Percentiles rank a stretch among this genome's conserved stretches.
These are phyloP conservation scores for Torulaspora microellipsoides DNA, from an alignment of 805 yeast species.

Conservation along the genomic window DNA sequence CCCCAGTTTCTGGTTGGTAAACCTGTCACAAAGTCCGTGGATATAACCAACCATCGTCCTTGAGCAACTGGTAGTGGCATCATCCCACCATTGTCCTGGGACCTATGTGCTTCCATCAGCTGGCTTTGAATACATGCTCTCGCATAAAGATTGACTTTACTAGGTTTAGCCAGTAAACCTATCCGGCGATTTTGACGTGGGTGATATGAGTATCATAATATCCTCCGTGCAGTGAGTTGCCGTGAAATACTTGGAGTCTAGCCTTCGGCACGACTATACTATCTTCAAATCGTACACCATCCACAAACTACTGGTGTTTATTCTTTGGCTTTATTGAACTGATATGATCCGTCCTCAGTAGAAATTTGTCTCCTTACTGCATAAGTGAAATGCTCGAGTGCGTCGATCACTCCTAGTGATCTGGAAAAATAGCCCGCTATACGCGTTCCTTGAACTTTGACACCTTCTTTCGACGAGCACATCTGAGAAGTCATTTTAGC, in stretches of 20 bases:
- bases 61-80: constrained; percentile 11
- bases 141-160: neutral
- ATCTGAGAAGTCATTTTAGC: too few species aligned
- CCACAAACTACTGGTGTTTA: too few species aligned
- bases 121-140: too few species aligned
- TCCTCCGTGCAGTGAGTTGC: constrained; percentile 8
- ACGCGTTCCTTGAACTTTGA: constrained; percentile 4
- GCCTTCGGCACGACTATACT: too few species aligned
- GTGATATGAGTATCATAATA: constrained; percentile 12
- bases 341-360: constrained; percentile 15
- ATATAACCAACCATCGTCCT: constrained; percentile 17
- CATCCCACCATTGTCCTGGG: constrained; percentile 6
- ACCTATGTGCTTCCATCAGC: neutral
- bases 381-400: constrained; percentile 13
- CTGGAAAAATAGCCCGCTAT: constrained; percentile 12
- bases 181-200: constrained; percentile 2
- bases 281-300: too few species aligned
- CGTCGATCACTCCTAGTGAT: constrained; percentile 10
- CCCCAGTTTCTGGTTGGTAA: constrained; percentile 4
- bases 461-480: constrained; percentile 9
- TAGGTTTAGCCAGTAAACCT: constrained; percentile 8
- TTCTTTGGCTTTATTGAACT: constrained; percentile 4
- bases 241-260: constrained; percentile 3
- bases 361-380: constrained; percentile 8
- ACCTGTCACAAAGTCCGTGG: constrained; percentile 19